Percentiles rank a stretch among this genome's conserved stretches.
These are phyloP conservation scores for Globisporangium spiculum DNA, from an alignment of 352 stramenopile species.

Conservation along the genomic window DNA sequence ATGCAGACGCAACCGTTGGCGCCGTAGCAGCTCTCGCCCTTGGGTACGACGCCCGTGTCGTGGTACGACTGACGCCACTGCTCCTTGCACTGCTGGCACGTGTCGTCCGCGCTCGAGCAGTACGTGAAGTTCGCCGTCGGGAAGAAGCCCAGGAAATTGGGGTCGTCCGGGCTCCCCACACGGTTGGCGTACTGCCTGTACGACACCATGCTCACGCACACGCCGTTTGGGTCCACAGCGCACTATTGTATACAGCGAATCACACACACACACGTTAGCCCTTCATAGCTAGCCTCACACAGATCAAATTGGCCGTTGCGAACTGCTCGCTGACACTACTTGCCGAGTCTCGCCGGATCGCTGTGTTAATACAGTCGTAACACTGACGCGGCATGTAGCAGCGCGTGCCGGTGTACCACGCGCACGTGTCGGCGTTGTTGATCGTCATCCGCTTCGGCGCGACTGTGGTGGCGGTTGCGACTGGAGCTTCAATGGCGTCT, in stretches of 20 bases:
- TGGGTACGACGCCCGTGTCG: background rate
- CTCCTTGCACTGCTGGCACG: slow-evolving; percentile 10
- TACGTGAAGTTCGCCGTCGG: slow-evolving; percentile 19
- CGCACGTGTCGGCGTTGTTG: slow-evolving; percentile 15
- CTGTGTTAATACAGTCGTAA: slow-evolving; percentile 21
- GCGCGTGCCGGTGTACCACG: slow-evolving; percentile 13
- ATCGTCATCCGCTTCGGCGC: slow-evolving; percentile 9
- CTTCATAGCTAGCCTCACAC: too few relatives aligned
- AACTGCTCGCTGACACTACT: background rate
- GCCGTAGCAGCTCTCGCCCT: slow-evolving; percentile 6
- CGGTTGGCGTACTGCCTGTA: slow-evolving; percentile 5
- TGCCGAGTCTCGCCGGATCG: slow-evolving; percentile 6
- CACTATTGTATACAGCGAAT: slow-evolving; percentile 3
- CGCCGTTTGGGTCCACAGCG: slow-evolving; percentile 12
- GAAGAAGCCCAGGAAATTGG: slow-evolving; percentile 15
- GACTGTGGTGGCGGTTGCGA: slow-evolving; percentile 5
- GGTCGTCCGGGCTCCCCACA: background rate
- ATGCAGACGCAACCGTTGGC: slow-evolving; percentile 17
- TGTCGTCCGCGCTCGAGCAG: slow-evolving; percentile 17
- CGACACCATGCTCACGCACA: slow-evolving; percentile 13
- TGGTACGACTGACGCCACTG: slow-evolving; percentile 11
- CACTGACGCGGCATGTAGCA: slow-evolving; percentile 19
- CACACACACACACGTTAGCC: background rate
- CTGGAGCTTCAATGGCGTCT: background rate
- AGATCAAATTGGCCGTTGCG: too few relatives aligned